Percentiles rank a stretch among this genome's conserved stretches.
phyloP scores from a whole-genome alignment of 495 filamentous ascomycete genomes.

The Jackrogersella minutella region DNA sequence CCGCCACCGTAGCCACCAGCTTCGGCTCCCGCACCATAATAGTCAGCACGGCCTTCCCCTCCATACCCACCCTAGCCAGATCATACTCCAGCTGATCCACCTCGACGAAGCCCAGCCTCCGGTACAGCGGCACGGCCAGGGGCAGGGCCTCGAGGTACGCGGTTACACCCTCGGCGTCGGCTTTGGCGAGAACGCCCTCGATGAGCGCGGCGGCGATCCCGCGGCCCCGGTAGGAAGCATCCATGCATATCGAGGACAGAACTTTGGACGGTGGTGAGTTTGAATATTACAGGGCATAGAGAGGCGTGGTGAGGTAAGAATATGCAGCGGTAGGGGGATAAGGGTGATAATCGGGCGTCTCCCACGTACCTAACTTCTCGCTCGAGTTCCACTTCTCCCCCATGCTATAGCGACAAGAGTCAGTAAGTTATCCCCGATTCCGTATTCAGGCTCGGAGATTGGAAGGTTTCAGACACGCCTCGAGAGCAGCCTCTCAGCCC shows the following conservation, averaged over 20 bases:
- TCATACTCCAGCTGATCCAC: conserved; percentile 41
- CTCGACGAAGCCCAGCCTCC: conserved; percentile 48
- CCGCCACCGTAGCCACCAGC: background rate
- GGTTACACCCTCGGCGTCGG: conserved; percentile 46
- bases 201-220: conserved; percentile 52
- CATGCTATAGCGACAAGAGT: conserved; percentile 7
- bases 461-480: background rate
- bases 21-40: conserved; percentile 36
- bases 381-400: conserved; percentile 33
- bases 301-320: background rate
- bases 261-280: conserved; percentile 28
- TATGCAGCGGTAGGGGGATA: background rate
- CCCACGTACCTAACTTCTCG: conserved; percentile 38
- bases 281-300: background rate
- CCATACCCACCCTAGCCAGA: conserved; percentile 7
- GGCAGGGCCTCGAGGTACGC: conserved; percentile 56
- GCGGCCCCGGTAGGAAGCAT: conserved; percentile 51
- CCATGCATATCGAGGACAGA: conserved; percentile 53
- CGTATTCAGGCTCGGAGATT: too few relatives aligned
- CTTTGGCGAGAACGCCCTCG: conserved; percentile 46
- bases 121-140: conserved; percentile 53
- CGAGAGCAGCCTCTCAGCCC: background rate
- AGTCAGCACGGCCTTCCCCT: conserved; percentile 16
- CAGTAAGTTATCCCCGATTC: background rate
- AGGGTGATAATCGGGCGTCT: background rate